Evolutionary conservation across 2,329 filamentous ascomycete species (phyloP), one percentile per base, ranked within the genome.

Genomic region (Trichoderma endophyticum): DNA sequence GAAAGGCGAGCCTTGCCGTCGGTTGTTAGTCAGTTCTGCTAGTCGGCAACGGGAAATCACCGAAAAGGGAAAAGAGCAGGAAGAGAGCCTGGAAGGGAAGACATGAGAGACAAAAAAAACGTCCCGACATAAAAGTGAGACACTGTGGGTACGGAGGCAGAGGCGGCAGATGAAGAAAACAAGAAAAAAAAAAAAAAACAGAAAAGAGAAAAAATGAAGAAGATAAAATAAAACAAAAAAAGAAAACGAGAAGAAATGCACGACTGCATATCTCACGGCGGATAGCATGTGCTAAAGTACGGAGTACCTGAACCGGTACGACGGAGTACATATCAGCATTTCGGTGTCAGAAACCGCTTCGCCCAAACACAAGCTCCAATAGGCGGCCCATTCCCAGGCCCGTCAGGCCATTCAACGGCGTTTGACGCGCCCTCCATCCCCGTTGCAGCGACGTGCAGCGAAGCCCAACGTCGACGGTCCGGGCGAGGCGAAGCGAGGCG

Each of bases 361-460:
- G 64, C 39, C 24, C 56, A 57, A 67, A 39, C 64, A 24, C 34
- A 57, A 64, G 57, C 43, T 72, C 70, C 70, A 72, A 67, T 63
- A 36, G 64, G 32, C 30, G 60, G 51, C 39, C 34, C 64, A 68
- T 68, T 62, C 14, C 14, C 34, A 32, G 70, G 56, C 69, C 69
- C 61, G 62, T 60, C 69, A 68, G 70, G 70, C 64, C 70, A 68
- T 68, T 68, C 63, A 36, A 39, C 43, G 34, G 30, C 63, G 56
- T 67, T 60, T 71, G 66, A 70, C 57, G 57, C 66, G 39, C 66
- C 66, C 57, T 43, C 70, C 54, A 43, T 68, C 14, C 70, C 64
- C 64, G 43, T 72, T 68, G 48, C 24, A 63, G 70, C 70, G 70
- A 72, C 70, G 64, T 72, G 70, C 70, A 72, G 70, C 70, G 64